Percentiles rank a stretch among this genome's conserved stretches.
phyloP scores from a whole-genome alignment of 2,329 filamentous ascomycete species.

The Cladosporium sp. region DNA sequence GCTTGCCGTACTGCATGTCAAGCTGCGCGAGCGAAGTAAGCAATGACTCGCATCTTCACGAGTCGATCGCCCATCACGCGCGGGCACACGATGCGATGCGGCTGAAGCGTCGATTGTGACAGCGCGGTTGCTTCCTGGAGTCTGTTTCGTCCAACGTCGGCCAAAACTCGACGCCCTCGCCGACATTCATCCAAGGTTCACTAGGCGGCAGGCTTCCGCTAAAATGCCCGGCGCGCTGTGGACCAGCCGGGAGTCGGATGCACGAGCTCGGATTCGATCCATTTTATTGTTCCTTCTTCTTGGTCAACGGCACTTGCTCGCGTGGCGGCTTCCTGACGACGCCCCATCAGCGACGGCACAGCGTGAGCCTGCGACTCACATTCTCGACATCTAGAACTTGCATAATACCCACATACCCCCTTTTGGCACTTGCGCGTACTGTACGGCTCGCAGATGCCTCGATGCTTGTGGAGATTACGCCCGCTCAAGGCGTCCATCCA shows the following conservation, averaged over 20 bases:
- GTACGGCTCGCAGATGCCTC: too few relatives aligned
- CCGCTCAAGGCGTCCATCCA: slow-evolving; percentile 1
- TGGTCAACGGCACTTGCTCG: slow-evolving; percentile 1
- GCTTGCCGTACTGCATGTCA: not conserved
- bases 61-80: not conserved
- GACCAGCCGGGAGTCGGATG: slow-evolving; percentile 9
- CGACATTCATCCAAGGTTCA: slow-evolving; percentile 1
- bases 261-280: not conserved
- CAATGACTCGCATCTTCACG: not conserved
- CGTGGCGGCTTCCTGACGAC: slow-evolving; percentile 5
- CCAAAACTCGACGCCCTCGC: slow-evolving; percentile 7
- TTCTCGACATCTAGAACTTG: too few relatives aligned
- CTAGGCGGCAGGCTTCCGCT: not conserved
- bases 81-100: too few relatives aligned
- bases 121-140: not conserved
- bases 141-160: slow-evolving; percentile 1
- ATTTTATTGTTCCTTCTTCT: slow-evolving; percentile 1
- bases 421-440: too few relatives aligned
- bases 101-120: not conserved
- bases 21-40: not conserved
- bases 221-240: not conserved
- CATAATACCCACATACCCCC: too few relatives aligned
- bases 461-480: too few relatives aligned
- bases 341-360: not conserved
- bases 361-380: too few relatives aligned